phyloP scores from a whole-genome alignment of 2,329 filamentous ascomycete genomes.

The Bipolaris bicolor region DNA sequence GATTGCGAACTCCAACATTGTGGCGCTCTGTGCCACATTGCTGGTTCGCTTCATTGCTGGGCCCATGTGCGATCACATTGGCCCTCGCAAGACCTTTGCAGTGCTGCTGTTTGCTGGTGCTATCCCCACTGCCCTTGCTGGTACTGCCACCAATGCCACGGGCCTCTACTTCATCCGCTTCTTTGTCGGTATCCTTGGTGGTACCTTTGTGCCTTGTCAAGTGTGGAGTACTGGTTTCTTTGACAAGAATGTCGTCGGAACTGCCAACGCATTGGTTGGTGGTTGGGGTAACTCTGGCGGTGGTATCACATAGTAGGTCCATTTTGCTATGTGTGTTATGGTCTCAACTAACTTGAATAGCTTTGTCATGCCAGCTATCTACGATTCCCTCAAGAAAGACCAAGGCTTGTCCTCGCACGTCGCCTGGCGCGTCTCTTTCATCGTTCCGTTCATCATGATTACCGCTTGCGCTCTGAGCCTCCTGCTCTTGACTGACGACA shows the following conservation, averaged over 20 bases:
- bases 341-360: constrained; percentile 26
- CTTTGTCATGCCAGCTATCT: constrained; percentile 91
- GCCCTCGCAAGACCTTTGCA: constrained; percentile 80
- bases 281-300: constrained; percentile 88
- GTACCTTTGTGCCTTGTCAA: constrained; percentile 82
- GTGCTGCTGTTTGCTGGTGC: constrained; percentile 77
- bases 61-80: constrained; percentile 83
- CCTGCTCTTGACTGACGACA: constrained; percentile 77
- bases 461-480: constrained; percentile 69
- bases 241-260: constrained; percentile 89
- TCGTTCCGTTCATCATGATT: constrained; percentile 82
- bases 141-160: constrained; percentile 70
- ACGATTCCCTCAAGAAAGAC: constrained; percentile 70
- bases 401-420: constrained; percentile 67
- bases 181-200: constrained; percentile 80
- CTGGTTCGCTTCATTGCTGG: constrained; percentile 79
- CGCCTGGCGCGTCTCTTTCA: constrained; percentile 84
- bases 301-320: constrained; percentile 76
- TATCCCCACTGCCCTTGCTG: constrained; percentile 81
- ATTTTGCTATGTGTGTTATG: not conserved
- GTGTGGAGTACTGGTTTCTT: constrained; percentile 94
- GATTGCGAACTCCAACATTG: constrained; percentile 88
- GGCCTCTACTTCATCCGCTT: constrained; percentile 77
- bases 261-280: constrained; percentile 82
- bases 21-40: constrained; percentile 68